Conservation (phyloP, 768 basidiomycete genomes). For the Lactarius sp. region DNA sequence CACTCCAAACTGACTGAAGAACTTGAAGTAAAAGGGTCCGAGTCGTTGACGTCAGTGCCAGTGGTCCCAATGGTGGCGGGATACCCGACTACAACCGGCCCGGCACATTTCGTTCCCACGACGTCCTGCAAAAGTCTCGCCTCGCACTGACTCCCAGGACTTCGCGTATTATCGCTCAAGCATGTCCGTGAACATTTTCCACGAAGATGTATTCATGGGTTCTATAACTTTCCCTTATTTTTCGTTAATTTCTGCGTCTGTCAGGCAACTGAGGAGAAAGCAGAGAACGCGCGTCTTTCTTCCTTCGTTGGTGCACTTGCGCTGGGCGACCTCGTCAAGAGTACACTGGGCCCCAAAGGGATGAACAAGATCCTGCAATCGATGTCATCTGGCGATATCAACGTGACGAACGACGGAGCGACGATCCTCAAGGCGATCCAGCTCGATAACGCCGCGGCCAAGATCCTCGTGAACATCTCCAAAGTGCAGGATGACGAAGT, state of each 20-base stretch:
- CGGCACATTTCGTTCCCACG: too few relatives aligned
- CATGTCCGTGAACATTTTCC: slow-evolving; percentile 72
- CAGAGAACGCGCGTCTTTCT: slow-evolving; percentile 95
- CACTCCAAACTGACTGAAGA: too few relatives aligned
- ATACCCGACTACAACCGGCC: too few relatives aligned
- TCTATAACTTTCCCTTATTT: background rate
- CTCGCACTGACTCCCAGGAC: background rate
- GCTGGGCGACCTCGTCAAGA: slow-evolving; percentile 96
- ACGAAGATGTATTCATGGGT: slow-evolving; percentile 46
- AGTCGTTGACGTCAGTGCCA: too few relatives aligned
- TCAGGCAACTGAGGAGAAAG: slow-evolving; percentile 89
- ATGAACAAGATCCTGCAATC: slow-evolving; percentile 99
- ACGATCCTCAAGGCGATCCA: slow-evolving; percentile 97
- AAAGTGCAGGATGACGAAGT: slow-evolving; percentile 99
- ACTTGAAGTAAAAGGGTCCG: too few relatives aligned
- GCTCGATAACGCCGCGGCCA: slow-evolving; percentile 97
- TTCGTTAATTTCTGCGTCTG: background rate
- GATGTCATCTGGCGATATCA: slow-evolving; percentile 82
- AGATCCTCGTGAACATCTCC: slow-evolving; percentile 98
- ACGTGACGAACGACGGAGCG: slow-evolving; percentile 97
- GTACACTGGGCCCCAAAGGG: slow-evolving; percentile 96
- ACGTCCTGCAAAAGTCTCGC: background rate
- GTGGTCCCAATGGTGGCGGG: too few relatives aligned
- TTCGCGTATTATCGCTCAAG: slow-evolving; percentile 8
- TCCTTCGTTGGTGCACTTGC: slow-evolving; percentile 98